Base-by-base conservation (phyloP, 2,329 filamentous ascomycete species). In the Ophiostoma tasmaniense region DNA sequence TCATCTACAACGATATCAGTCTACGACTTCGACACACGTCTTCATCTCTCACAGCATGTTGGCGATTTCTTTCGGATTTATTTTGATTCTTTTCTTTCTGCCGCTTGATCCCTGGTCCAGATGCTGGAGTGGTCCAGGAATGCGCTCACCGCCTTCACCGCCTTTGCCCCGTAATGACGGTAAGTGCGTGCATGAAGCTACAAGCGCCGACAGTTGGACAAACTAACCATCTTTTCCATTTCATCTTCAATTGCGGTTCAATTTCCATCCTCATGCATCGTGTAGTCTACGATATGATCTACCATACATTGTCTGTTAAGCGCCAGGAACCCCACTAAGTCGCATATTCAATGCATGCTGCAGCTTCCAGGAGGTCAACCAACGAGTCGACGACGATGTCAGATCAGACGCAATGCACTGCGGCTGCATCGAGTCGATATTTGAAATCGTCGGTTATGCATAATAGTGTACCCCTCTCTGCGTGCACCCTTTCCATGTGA, bases 61-160 rank as follows among this genome's bases (percentile, higher is more conserved):
- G 2, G 11, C 22, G 50, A 22, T 22, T 55, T 20, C 30, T 3
- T 20, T 14, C 30, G 30, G 3, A 7, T 30, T 61, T 17, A 33
- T 28, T 20, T 61, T 25, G 25, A 28, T 28, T 1, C 30, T 61
- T 61, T 59, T 61, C 25, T 17, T 61, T 61, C 25, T 61, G 55
- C 55, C 55, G 25, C 55, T 33, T 33, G 11, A 30, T 61, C 55
- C 55, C 55, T 61, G 25, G 13, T 61, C 50, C 42, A 13, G 11
- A 25, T 22, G 50, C 50, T 55, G n/a, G 22, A 55, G 25, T 55
- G 50, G 22, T 10, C 10, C 50, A 17, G 39, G 14, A 6, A 17
- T 28, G 13, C 22, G 7, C 35, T 66, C 69, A 70, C 69, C 69
- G 71, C 69, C 68, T 65, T 66, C 69, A 69, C 69, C 68, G 71